Base-by-base conservation (phyloP, 1,139 yeast genomes). In the Magnusiomyces fungicola region DNA sequence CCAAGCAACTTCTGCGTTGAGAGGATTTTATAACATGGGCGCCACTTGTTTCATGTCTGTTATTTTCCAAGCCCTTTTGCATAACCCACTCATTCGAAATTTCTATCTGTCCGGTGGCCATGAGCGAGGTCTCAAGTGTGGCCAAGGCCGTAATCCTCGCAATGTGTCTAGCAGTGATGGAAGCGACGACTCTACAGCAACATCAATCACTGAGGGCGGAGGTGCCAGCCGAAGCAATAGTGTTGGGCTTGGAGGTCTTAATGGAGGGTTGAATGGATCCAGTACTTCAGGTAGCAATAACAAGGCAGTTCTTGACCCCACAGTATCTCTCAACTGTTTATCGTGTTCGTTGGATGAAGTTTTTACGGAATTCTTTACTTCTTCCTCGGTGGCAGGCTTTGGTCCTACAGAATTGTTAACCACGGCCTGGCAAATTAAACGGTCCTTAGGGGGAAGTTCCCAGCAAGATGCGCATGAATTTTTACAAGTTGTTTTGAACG, bases 391-490 rank as follows among this genome's bases (percentile, higher is more conserved):
- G 19, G 76, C 78, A 22, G 94, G 95, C 0, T 84, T 71, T 64
- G 95, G 95, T 0, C 81, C 87, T 55, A 80, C 88, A 1, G 75
- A 81, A 47, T 68, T 90, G 44, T 70, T 90, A 49, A 76, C 78
- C 39, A 84, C 95, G 12, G 83, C 96, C 1, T 88, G 96, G 95
- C 80, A 79, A 59, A 81, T 83, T 50, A 85, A 87, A 60, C 78
- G 83, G 57, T 78, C 89, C 24, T 75, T 92, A 52, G 95, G 97
- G 0, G 98, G 98, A 1, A 89, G 89, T 56, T 85, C 92, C 45
- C 97, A 92, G 67, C 98, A 92, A 67, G 98, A 92, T 65, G 97
- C 98, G 0, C 98, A 92, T 67, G 98, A 92, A 65, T 92, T 90
- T 66, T 82, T 95, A 83, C 97, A 92, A 63, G 89, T 90, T 64